phyloP scores from a whole-genome alignment of 129 eudicot species.

The Flaveria brownii region DNA sequence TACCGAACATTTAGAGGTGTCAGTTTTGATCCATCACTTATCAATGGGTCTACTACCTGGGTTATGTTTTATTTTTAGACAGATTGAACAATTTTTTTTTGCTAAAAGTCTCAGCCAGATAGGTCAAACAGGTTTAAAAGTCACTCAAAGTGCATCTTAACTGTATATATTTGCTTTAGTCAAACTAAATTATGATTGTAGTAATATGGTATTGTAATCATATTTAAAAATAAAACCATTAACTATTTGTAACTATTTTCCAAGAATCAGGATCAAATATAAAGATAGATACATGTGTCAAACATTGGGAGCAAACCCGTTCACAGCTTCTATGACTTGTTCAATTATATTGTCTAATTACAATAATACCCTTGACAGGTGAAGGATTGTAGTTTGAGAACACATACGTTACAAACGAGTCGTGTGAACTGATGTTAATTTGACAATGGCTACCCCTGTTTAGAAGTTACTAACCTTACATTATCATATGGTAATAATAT shows the following conservation, averaged over 20 bases:
- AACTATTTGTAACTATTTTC: too few relatives aligned
- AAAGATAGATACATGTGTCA: too few relatives aligned
- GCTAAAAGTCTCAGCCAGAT: background rate
- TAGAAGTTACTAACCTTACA: constrained; percentile 24
- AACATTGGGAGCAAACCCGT: too few relatives aligned
- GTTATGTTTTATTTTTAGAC: background rate
- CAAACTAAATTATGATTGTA: background rate
- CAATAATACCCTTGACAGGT: constrained; percentile 50
- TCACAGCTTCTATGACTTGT: background rate
- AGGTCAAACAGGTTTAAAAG: background rate
- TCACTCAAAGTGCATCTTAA: background rate
- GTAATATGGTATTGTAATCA: too few relatives aligned
- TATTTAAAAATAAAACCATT: too few relatives aligned
- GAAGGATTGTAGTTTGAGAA: constrained; percentile 85
- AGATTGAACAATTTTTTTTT: background rate
- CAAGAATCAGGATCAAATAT: too few relatives aligned
- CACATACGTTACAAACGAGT: constrained; percentile 64
- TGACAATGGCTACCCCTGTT: constrained; percentile 40
- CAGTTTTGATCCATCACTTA: background rate
- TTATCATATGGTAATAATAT: constrained; percentile 9
- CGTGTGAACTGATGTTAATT: constrained; percentile 46
- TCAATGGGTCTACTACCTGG: background rate
- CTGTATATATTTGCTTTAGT: background rate
- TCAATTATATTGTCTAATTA: background rate
- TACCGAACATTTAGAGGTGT: background rate